These are phyloP conservation scores for Acacia pycnantha DNA, from an alignment of 331 rosid species.

Conservation along the genomic window DNA sequence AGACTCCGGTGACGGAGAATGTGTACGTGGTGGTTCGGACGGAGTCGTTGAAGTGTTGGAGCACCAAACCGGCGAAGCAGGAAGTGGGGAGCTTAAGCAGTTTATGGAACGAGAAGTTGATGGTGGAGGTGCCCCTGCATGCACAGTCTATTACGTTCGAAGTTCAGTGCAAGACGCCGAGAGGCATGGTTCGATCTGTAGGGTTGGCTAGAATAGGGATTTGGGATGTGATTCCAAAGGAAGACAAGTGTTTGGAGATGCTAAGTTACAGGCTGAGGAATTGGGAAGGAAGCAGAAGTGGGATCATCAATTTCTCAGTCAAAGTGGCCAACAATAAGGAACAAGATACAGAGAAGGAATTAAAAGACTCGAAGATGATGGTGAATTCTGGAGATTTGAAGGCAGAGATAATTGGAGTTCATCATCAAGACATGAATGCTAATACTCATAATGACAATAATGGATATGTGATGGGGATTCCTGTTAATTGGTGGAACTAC, in stretches of 20 bases:
- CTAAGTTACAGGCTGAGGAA: slow-evolving; percentile 65
- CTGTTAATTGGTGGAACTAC: neutral
- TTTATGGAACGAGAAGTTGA: slow-evolving; percentile 43
- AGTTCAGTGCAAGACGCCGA: slow-evolving; percentile 46
- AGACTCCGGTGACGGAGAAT: slow-evolving; percentile 10
- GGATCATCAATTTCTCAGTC: slow-evolving; percentile 61
- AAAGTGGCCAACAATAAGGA: slow-evolving; percentile 28
- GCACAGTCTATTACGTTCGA: slow-evolving; percentile 45
- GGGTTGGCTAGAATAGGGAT: slow-evolving; percentile 55
- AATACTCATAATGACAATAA: neutral
- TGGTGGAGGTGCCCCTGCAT: slow-evolving; percentile 26
- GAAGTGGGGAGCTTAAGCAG: neutral
- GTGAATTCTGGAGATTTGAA: neutral
- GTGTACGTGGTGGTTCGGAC: slow-evolving; percentile 30
- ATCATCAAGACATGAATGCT: neutral
- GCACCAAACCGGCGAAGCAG: slow-evolving; percentile 23
- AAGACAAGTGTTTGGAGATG: slow-evolving; percentile 37
- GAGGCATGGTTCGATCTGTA: slow-evolving; percentile 24
- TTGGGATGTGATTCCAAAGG: slow-evolving; percentile 42
- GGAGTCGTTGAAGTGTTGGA: slow-evolving; percentile 27
- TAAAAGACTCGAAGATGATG: neutral
- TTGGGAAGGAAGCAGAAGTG: slow-evolving; percentile 47
- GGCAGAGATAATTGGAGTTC: neutral
- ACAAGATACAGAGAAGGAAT: neutral
- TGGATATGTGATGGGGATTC: neutral